phyloP scores from a whole-genome alignment of 306 rosid genomes.

The Pachyrhizus erosus region DNA sequence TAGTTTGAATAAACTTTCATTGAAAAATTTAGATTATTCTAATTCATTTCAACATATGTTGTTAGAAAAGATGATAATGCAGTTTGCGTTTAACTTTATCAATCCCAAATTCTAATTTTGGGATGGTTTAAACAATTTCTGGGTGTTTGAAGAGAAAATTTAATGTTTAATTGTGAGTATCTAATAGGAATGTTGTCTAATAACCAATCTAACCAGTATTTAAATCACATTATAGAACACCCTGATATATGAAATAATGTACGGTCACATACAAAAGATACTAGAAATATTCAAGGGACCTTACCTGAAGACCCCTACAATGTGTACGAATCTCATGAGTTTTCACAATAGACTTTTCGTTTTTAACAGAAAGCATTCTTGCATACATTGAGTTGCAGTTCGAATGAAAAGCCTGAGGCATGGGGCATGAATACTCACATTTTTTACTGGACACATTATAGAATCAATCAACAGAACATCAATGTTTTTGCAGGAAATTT shows the following conservation, averaged over 20 bases:
- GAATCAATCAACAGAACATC: constrained; percentile 21
- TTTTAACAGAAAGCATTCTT: neutral
- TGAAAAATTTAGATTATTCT: too few relatives aligned
- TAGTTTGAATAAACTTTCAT: too few relatives aligned
- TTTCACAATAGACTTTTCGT: neutral
- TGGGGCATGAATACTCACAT: neutral
- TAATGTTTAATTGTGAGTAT: too few relatives aligned
- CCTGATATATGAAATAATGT: neutral
- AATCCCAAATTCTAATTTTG: too few relatives aligned
- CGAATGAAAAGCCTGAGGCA: neutral
- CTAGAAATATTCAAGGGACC: neutral
- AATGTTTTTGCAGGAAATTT: neutral
- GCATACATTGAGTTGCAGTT: neutral
- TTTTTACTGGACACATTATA: neutral
- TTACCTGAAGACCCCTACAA: neutral
- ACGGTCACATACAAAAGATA: neutral
- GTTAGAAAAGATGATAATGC: too few relatives aligned
- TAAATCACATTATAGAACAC: too few relatives aligned
- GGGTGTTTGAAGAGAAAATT: too few relatives aligned
- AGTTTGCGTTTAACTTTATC: too few relatives aligned
- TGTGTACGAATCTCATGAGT: neutral
- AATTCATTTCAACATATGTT: too few relatives aligned
- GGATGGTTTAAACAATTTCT: too few relatives aligned
- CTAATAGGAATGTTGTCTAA: too few relatives aligned
- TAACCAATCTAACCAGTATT: too few relatives aligned